Evolutionary conservation across 106 monocot species (phyloP), one percentile per base, ranked within the genome.

Genomic region (Phalaenopsis equestris): DNA sequence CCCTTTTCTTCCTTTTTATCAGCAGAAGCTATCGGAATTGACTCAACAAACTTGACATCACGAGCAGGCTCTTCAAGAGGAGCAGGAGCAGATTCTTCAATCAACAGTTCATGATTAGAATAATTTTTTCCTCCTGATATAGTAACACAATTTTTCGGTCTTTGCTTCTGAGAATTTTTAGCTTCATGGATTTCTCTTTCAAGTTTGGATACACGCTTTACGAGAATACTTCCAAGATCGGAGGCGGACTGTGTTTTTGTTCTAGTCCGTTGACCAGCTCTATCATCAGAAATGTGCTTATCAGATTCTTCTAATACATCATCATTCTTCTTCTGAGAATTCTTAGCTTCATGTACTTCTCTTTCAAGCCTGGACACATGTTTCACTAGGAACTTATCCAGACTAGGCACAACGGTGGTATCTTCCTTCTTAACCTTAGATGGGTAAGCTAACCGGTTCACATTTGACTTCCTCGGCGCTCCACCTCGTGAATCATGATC

Each of bases 341-440:
- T 84, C 38, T 77, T 80, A 81, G 93, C 96, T 87, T 93, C 86
- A 77, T 84, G 84, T 73, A 93, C 93, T 77, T 96, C 96, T 80
- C 83, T 91, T 67, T 94, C 89, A 67, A 94, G 87, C 75, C 72
- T 87, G 36, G 93, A 87, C 16, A 91, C 82, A 83, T 88, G 90
- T 80, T 93, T 93, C 76, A 93, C 93, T 56, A 93, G 78, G 57
- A 89, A 87, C 47, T 93, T 93, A 42, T 93, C 90, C 19, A 93
- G 85, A 82, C 93, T 86, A 6, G 90, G 90, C 3, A 88, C 36
- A 75, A 87, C 85, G 23, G 80, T 37, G 49, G 1, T 24, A 72
- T 78, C 8, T 78, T 83, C 84, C 81, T 85, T 87, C 61, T 43
- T 88, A 72, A 46, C 80, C 37, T 47, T 55, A 17, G 73, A 56